Conservation (phyloP, 1,139 yeast genomes). For the Yamadazyma atlantica region DNA sequence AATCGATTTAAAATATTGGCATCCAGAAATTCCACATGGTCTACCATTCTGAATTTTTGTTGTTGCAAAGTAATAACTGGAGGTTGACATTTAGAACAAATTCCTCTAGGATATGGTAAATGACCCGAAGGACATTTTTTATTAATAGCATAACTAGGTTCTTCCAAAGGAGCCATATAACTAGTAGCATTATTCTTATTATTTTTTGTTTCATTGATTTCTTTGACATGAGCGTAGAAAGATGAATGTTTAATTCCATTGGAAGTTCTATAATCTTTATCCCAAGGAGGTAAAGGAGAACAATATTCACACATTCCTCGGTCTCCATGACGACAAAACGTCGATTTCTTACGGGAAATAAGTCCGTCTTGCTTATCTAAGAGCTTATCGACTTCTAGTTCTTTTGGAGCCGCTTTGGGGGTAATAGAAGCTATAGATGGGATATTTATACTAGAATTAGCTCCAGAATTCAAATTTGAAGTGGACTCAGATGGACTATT, state of each 20-base stretch:
- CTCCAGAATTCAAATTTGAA: conserved; percentile 5
- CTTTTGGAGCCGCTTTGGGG: conserved; percentile 23
- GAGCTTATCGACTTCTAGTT: conserved; percentile 64
- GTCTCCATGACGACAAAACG: conserved; percentile 82
- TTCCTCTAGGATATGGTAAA: conserved; percentile 90
- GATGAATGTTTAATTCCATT: conserved; percentile 85
- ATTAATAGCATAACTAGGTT: conserved; percentile 66
- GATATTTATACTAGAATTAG: conserved; percentile 6
- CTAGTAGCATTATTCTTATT: conserved; percentile 59
- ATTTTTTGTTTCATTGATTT: conserved; percentile 68
- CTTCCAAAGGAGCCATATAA: conserved; percentile 77
- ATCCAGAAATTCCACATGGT: conserved; percentile 88
- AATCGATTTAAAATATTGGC: conserved; percentile 73
- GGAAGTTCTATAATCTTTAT: conserved; percentile 69
- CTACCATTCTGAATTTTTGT: conserved; percentile 93
- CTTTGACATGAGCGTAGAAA: conserved; percentile 78
- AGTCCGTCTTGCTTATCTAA: conserved; percentile 72
- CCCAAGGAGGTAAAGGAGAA: conserved; percentile 95
- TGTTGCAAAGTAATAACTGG: conserved; percentile 90
- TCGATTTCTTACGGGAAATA: conserved; percentile 61
- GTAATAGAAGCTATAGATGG: conserved; percentile 8
- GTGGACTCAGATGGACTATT: conserved; percentile 3
- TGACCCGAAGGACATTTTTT: conserved; percentile 76
- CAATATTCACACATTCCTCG: conserved; percentile 98
- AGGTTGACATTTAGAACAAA: conserved; percentile 97